Base-by-base conservation (phyloP, 768 basidiomycete genomes). In the Atractiella rhizophila region DNA sequence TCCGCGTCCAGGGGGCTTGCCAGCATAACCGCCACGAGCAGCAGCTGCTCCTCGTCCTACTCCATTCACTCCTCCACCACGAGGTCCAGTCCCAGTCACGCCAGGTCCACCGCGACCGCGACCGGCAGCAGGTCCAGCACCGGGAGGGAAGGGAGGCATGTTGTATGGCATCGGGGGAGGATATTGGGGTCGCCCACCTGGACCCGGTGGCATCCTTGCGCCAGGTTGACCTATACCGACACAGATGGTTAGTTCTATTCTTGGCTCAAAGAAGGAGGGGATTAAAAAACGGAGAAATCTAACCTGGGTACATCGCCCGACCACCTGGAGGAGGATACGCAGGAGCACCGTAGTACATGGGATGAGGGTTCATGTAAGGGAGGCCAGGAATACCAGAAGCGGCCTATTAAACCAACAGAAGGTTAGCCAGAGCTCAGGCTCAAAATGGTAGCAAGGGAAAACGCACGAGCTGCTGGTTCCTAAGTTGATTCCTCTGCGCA, bases 401-500 rank as follows among this genome's bases (percentile, higher is more conserved):
- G 45, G 78, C 81, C 51, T 53, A 45, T 27, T n/a, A 23, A 10
- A 30, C 11, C 20, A 26, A 25, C 43, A 13, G 28, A 44, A 13
- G 16, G 20, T 28, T 35, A 25, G 13, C n/a, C 18, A 23, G 12
- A 5, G 6, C 28, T 12, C 11, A 9, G 16, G 25, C 7, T 8
- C 37, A 28, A 35, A 25, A 2, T 10, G 28, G 31, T 27, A 27
- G 21, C 12, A 13, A 29, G 24, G 27, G 27, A 20, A n/a, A 18
- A 35, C 49, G 21, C 12, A 53, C 51, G 36, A 79, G 78, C 66
- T 94, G 88, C 57, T 86, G 83, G 71, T 86, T 76, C 48, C 88
- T 70, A 59, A 86, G 82, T 63, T 94, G 82, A 51, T 52, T 56
- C 58, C 91, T 83, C 63, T 94, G 85, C 48, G 82, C 82, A 57